Conservation (phyloP, 164 flowering plant genomes). For the Magnolia sinica region DNA sequence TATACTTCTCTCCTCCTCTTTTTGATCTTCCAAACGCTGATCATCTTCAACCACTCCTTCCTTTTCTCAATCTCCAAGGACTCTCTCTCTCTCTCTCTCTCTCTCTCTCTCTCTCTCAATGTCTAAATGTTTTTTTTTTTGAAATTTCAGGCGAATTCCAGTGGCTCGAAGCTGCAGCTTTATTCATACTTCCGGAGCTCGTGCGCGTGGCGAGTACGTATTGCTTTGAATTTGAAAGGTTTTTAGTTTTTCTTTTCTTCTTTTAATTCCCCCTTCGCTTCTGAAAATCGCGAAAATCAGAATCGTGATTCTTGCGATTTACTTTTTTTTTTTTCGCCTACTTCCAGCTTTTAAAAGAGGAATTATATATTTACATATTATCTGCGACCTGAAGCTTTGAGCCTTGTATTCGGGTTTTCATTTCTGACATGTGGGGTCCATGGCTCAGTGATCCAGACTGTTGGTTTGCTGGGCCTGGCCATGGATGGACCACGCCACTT, state of each 20-base stretch:
- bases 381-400: too few relatives aligned
- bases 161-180: constrained; percentile 11
- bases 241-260: neutral
- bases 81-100: neutral
- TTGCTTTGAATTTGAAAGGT: constrained; percentile 22
- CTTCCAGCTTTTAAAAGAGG: neutral
- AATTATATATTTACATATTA: too few relatives aligned
- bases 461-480: too few relatives aligned
- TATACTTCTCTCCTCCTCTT: neutral
- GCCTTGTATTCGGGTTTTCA: too few relatives aligned
- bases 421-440: too few relatives aligned
- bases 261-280: too few relatives aligned
- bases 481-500: too few relatives aligned
- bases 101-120: neutral
- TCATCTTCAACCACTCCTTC: too few relatives aligned
- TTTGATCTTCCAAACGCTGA: neutral
- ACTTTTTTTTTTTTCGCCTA: neutral
- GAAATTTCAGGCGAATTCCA: neutral
- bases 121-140: neutral
- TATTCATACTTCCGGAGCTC: constrained; percentile 21
- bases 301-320: neutral
- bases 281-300: neutral
- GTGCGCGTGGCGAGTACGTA: constrained; percentile 22
- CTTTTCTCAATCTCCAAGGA: too few relatives aligned
- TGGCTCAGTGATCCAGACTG: too few relatives aligned